Percentiles rank a stretch among this genome's conserved stretches.
Conservation (phyloP, 805 yeast genomes). For the Priceomyces carsonii region DNA sequence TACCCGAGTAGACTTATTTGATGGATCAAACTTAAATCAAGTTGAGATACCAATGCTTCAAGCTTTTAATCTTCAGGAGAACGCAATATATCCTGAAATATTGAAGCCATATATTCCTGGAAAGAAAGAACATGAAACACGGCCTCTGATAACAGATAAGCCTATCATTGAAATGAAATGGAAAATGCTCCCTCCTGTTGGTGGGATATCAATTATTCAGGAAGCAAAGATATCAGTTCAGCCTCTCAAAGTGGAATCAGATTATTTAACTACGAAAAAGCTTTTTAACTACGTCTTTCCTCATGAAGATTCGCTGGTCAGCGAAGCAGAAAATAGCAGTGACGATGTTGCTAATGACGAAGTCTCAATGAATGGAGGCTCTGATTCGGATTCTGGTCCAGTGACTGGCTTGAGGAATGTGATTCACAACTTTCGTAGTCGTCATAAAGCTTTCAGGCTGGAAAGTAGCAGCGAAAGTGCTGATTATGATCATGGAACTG, state of each 20-base stretch:
- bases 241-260: slow-evolving; percentile 74
- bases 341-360: slow-evolving; percentile 7
- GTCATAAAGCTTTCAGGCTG: slow-evolving; percentile 5
- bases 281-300: slow-evolving; percentile 76
- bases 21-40: slow-evolving; percentile 66
- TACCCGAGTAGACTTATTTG: slow-evolving; percentile 59
- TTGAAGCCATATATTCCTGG: slow-evolving; percentile 49
- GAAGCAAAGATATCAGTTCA: slow-evolving; percentile 57
- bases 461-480: slow-evolving; percentile 2
- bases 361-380: no score
- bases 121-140: slow-evolving; percentile 14
- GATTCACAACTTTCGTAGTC: slow-evolving; percentile 11
- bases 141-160: slow-evolving; percentile 5
- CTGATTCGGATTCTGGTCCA: slow-evolving; percentile 2
- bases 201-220: slow-evolving; percentile 84
- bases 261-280: slow-evolving; percentile 64
- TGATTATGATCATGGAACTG: slow-evolving; percentile 4
- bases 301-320: slow-evolving; percentile 25
- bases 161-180: slow-evolving; percentile 47
- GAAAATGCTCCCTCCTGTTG: slow-evolving; percentile 84
- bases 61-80: slow-evolving; percentile 61
- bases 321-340: slow-evolving; percentile 9
- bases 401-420: slow-evolving; percentile 8
- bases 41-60: slow-evolving; percentile 63
- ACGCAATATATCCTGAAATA: slow-evolving; percentile 68